Evolutionary conservation across 257 asterid genomes (phyloP), one percentile per base, ranked within the genome.

Genomic region (Gentiana dahurica): DNA sequence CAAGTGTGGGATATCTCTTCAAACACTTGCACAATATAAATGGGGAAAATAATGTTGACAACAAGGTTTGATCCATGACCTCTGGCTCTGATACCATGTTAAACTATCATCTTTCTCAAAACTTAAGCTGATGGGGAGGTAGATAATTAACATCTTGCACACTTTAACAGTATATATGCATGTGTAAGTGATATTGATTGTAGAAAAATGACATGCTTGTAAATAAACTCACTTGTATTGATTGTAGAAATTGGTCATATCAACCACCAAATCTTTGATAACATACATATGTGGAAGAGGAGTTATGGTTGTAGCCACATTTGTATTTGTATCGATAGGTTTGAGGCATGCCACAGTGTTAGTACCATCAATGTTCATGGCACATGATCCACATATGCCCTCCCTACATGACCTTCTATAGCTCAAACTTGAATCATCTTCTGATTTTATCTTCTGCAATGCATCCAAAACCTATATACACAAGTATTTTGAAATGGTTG

Each of bases 261-360:
- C 94, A 3, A 76, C 94, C 4, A 84, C 94, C 59, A 84, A 81
- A 68, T 87, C 89, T 60, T 81, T 87, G 83, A 87, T 80, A 49
- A 79, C 94, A 51, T 68, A 84, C 94, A 84, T 84, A 65, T 87
- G 89, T 2, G 95, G 94, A 53, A 87, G 73, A 46, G 89, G 92
- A 24, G 94, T 81, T n/a, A 87, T 81, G 5, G 58, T 59, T 5
- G 85, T 77, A 37, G 92, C 50, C n/a, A 12, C 58, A 38, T 34
- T 67, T 1, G 83, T 74, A 57, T 87, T 64, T 0, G 78, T 54
- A 46, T 79, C 81, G 3, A 87, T 84, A 8, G 94, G 94, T 62
- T 79, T 81, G 35, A 78, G 85, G 58, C 92, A 87, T 8, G 94
- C 94, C 35, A 87, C 92, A 0, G 89, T 81, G 50, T 84, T 84